Conservation (phyloP, 2,329 filamentous ascomycete species). For the Phyllosticta citrichinensis region DNA sequence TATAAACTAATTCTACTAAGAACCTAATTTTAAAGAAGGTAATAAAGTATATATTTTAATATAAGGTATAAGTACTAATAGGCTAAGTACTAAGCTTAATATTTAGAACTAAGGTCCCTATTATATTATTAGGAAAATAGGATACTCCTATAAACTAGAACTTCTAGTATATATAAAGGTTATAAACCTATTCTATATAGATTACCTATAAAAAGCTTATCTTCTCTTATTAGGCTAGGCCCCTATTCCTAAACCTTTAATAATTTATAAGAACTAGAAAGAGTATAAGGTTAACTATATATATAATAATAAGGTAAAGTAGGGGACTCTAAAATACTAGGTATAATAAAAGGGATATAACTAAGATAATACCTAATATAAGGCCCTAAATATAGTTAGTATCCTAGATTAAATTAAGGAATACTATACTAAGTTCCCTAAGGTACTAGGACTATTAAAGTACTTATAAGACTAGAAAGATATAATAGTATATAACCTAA, state of each 20-base stretch:
- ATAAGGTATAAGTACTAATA: neutral
- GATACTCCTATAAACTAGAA: neutral
- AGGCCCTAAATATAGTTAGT: neutral
- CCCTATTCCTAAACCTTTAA: neutral
- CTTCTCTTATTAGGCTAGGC: neutral
- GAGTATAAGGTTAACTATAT: neutral
- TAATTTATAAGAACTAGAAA: neutral
- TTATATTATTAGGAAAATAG: neutral
- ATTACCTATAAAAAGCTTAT: neutral
- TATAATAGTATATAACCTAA: neutral
- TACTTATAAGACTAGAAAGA: neutral
- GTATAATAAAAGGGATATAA: neutral
- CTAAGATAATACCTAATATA: neutral
- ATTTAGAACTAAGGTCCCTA: neutral
- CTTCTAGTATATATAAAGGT: neutral
- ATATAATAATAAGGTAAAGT: neutral
- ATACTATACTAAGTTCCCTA: neutral
- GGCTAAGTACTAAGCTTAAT: neutral
- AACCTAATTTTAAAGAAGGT: neutral
- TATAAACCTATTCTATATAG: neutral
- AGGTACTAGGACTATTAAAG: neutral
- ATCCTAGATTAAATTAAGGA: neutral
- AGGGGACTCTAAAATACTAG: neutral
- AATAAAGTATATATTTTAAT: neutral
- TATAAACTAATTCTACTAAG: neutral